Evolutionary conservation across 345 rosid genomes (phyloP).

Genomic region (Salix dunnii): DNA sequence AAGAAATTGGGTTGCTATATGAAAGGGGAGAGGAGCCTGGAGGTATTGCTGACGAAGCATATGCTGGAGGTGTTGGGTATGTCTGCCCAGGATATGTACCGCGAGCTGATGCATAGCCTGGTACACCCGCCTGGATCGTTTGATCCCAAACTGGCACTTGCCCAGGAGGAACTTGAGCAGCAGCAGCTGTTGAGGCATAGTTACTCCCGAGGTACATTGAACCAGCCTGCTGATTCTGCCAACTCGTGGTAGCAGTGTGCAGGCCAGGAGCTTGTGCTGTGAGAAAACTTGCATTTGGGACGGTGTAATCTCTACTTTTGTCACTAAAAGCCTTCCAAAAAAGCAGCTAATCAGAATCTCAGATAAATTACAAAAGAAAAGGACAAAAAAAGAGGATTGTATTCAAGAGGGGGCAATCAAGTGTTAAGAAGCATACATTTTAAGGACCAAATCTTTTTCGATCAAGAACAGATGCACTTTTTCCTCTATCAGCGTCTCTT

Average conservation of each 20-base stretch:
- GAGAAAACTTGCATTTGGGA: constrained; percentile 53
- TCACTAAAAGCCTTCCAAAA: constrained; percentile 71
- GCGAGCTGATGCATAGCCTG: constrained; percentile 25
- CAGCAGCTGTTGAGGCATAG: constrained; percentile 36
- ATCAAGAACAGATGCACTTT: constrained; percentile 37
- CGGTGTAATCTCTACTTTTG: constrained; percentile 91
- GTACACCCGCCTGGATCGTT: constrained; percentile 30
- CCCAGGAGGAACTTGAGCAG: constrained; percentile 33
- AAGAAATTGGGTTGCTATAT: constrained; percentile 23
- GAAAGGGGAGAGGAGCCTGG: constrained; percentile 34
- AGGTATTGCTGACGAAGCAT: constrained; percentile 29
- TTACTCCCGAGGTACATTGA: constrained; percentile 40
- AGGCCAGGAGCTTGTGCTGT: constrained; percentile 48
- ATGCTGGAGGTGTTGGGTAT: constrained; percentile 29
- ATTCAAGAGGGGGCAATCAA: constrained; percentile 18
- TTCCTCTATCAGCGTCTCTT: constrained; percentile 38
- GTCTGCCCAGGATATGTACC: constrained; percentile 38
- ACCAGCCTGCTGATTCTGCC: constrained; percentile 62
- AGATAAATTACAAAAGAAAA: not conserved
- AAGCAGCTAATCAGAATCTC: constrained; percentile 9
- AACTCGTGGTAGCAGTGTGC: constrained; percentile 42
- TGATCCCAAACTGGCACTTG: constrained; percentile 48
- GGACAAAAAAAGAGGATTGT: not conserved
- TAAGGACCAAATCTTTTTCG: constrained; percentile 37
- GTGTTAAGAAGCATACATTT: constrained; percentile 53